These are phyloP conservation scores for Debaryomyces castellii DNA, from an alignment of 805 yeast genomes.

Conservation along the genomic window DNA sequence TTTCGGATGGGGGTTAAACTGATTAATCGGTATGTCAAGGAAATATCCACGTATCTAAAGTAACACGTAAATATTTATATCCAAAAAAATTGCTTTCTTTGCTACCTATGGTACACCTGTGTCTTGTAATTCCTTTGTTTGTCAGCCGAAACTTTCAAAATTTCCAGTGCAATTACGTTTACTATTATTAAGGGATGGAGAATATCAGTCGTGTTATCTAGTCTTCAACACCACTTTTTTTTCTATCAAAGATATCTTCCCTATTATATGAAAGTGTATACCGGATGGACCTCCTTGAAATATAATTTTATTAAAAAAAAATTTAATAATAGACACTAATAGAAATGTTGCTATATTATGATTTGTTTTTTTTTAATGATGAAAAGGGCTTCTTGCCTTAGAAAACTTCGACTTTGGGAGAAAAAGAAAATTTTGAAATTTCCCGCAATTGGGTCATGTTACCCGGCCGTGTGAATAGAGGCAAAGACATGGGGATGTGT, in stretches of 20 bases:
- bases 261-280: not conserved
- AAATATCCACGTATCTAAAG: not conserved
- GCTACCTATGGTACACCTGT: not conserved
- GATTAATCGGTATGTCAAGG: not conserved
- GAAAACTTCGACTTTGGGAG: constrained; percentile 1
- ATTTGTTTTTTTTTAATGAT: constrained; percentile 2
- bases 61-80: constrained; percentile 1
- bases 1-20: not conserved
- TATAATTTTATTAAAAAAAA: constrained; percentile 1
- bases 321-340: constrained; percentile 1
- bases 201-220: not conserved
- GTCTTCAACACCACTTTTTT: not conserved
- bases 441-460: constrained; percentile 3
- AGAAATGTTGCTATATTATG: constrained; percentile 2
- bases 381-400: constrained; percentile 2
- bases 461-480: not conserved
- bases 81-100: constrained; percentile 1
- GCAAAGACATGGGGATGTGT: not conserved
- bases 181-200: not conserved
- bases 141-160: constrained; percentile 1
- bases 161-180: not conserved
- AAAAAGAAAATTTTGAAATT: constrained; percentile 2
- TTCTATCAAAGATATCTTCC: constrained; percentile 1
- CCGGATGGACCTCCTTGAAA: not conserved
- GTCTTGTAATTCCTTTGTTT: not conserved